phyloP scores from a whole-genome alignment of 2,329 filamentous ascomycete species.

The Epichloe aotearoae region DNA sequence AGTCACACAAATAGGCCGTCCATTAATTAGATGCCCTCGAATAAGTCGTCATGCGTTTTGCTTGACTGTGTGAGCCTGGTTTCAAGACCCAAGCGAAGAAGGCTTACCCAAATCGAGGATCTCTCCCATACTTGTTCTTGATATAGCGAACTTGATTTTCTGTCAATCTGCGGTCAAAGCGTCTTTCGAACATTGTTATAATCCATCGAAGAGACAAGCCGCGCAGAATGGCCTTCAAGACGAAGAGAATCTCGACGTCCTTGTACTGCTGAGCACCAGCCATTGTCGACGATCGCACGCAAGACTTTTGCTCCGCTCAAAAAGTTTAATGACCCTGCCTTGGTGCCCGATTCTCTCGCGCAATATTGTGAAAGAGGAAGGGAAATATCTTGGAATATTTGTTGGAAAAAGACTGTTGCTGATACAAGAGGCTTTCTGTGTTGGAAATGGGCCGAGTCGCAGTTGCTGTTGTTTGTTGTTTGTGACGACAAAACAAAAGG shows the following conservation, averaged over 20 bases:
- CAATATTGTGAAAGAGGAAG: no score
- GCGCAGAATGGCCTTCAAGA: constrained; percentile 17
- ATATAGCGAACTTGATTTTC: constrained; percentile 26
- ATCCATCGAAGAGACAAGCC: constrained; percentile 15
- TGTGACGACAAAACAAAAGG: not conserved
- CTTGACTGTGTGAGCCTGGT: not conserved
- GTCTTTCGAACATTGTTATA: constrained; percentile 13
- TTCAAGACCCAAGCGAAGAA: not conserved
- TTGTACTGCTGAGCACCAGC: constrained; percentile 22
- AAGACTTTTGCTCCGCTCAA: no score
- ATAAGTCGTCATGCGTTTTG: not conserved
- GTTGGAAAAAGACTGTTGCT: no score
- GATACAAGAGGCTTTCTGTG: no score
- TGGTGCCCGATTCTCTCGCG: no score
- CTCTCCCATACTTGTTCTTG: constrained; percentile 27
- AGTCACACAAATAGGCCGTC: no score
- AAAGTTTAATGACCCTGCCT: no score
- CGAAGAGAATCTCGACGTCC: constrained; percentile 21
- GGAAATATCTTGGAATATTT: no score
- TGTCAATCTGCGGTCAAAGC: constrained; percentile 18
- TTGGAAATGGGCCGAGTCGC: not conserved
- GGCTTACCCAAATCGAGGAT: constrained; percentile 25
- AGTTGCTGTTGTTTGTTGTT: not conserved
- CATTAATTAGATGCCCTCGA: no score
- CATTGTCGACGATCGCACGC: constrained; percentile 12